Conservation (phyloP, 2,329 filamentous ascomycete genomes). For the Kalmusia sp. region DNA sequence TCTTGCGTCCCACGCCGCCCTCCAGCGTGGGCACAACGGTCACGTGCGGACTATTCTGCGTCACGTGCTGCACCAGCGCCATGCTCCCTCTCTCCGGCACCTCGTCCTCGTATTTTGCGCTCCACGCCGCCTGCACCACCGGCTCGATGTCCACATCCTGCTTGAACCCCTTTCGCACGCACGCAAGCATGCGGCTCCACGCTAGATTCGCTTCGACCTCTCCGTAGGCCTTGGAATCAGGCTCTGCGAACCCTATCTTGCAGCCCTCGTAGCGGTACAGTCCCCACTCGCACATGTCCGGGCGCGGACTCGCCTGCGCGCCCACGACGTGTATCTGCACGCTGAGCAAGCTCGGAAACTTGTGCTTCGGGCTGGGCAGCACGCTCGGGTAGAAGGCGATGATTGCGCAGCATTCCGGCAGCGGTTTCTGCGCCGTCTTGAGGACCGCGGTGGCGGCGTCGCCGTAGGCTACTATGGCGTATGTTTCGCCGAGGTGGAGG, state of each 20-base stretch:
- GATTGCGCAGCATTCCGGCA: slow-evolving; percentile 49
- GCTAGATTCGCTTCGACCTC: slow-evolving; percentile 50
- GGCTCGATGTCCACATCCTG: slow-evolving; percentile 44
- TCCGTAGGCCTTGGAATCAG: slow-evolving; percentile 46
- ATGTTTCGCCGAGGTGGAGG: slow-evolving; percentile 47
- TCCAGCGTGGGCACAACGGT: slow-evolving; percentile 52
- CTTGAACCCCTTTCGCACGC: slow-evolving; percentile 46
- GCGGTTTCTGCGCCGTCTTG: slow-evolving; percentile 49
- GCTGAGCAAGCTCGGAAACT: slow-evolving; percentile 47
- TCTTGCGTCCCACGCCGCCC: slow-evolving; percentile 51
- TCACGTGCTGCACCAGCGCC: slow-evolving; percentile 39
- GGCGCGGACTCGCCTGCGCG: slow-evolving; percentile 38
- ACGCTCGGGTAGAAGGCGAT: slow-evolving; percentile 52
- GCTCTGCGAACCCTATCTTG: slow-evolving; percentile 52
- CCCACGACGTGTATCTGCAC: slow-evolving; percentile 51
- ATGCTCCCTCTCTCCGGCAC: slow-evolving; percentile 39
- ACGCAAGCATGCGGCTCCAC: slow-evolving; percentile 51
- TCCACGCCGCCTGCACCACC: slow-evolving; percentile 42
- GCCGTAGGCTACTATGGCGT: slow-evolving; percentile 49
- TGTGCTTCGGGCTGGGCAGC: slow-evolving; percentile 45
- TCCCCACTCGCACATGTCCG: slow-evolving; percentile 46
- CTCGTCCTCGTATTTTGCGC: slow-evolving; percentile 41
- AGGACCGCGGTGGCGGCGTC: slow-evolving; percentile 50
- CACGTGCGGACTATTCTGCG: slow-evolving; percentile 42
- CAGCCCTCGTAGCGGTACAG: slow-evolving; percentile 49